Base-by-base conservation (phyloP, 1,284 basidiomycete species). In the Leccinum variabile region DNA sequence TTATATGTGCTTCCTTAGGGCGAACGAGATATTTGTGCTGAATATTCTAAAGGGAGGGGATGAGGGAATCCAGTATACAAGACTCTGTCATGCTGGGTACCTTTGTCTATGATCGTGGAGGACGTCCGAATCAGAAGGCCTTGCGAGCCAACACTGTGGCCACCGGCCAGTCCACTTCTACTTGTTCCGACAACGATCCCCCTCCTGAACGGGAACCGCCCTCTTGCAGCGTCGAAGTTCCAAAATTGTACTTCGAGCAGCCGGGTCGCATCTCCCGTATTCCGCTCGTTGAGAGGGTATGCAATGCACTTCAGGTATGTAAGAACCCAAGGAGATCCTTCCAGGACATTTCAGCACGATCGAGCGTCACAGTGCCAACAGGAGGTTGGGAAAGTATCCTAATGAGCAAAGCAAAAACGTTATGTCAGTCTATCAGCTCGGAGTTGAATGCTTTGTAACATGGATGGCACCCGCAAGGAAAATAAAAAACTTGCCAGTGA, bases 151-250 rank as follows among this genome's bases (percentile, higher is more conserved):
- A 76, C 32, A 92, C 72, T 64, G 92, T 67, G 11, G 88, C 88
- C 59, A 92, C 69, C 3, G 90, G 89, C 89, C 89, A 93, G 68
- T 89, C 90, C 3, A 92, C 80, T 37, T 81, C 80, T 2, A 92
- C 73, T 39, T 77, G 71, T 55, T 85, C 84, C 39, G 67, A 70
- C 16, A 79, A 25, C 22, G 49, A 76, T 0, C 33, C 76, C 25
- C 30, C 30, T 30, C 72, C 75, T 30, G 67, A 73, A 59, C 3
- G 77, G 78, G 28, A 57, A 7, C 32, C 62, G 0, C 59, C 78
- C 58, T 80, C 79, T 58, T 79, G 77, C 57, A 91, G 70, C 60
- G 77, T 70, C 62, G 30, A 30, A 30, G 30, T 79, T 80, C 78
- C 85, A 82, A 64, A 92, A 87, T 10, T 87, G 77, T 62, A 83